These are phyloP conservation scores for Lactarius psammicola DNA, from an alignment of 768 basidiomycete genomes.

Conservation along the genomic window DNA sequence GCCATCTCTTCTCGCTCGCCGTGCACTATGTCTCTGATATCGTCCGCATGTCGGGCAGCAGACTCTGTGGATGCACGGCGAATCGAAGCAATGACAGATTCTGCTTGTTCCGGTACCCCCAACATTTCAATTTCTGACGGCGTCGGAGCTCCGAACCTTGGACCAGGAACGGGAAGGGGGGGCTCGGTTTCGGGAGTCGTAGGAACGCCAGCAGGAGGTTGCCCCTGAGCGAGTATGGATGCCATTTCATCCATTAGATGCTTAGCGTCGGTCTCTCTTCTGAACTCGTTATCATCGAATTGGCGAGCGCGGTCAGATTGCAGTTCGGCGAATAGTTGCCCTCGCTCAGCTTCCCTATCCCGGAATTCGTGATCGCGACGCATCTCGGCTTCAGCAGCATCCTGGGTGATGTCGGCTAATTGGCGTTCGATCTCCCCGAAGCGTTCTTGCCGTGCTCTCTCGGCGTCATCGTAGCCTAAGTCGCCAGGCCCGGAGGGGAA, in stretches of 20 bases:
- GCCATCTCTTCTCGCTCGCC: slow-evolving; percentile 30
- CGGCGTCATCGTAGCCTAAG: slow-evolving; percentile 44
- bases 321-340: slow-evolving; percentile 55
- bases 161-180: slow-evolving; percentile 4
- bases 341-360: slow-evolving; percentile 60
- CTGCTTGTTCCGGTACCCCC: slow-evolving; percentile 31
- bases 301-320: slow-evolving; percentile 60
- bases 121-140: slow-evolving; percentile 23
- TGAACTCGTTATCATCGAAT: slow-evolving; percentile 57
- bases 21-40: slow-evolving; percentile 47
- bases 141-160: background rate
- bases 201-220: background rate
- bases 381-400: slow-evolving; percentile 59
- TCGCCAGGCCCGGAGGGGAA: slow-evolving; percentile 33
- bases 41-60: slow-evolving; percentile 52
- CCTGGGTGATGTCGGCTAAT: slow-evolving; percentile 47
- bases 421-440: slow-evolving; percentile 55
- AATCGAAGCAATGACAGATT: slow-evolving; percentile 40
- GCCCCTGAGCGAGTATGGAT: slow-evolving; percentile 29
- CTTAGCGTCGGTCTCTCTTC: slow-evolving; percentile 55
- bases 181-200: background rate
- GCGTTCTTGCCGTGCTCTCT: slow-evolving; percentile 49
- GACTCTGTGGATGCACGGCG: slow-evolving; percentile 49
- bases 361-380: slow-evolving; percentile 64
- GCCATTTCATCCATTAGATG: slow-evolving; percentile 50